Conservation (phyloP, 768 basidiomycete species). For the Agrocybe praecox region DNA sequence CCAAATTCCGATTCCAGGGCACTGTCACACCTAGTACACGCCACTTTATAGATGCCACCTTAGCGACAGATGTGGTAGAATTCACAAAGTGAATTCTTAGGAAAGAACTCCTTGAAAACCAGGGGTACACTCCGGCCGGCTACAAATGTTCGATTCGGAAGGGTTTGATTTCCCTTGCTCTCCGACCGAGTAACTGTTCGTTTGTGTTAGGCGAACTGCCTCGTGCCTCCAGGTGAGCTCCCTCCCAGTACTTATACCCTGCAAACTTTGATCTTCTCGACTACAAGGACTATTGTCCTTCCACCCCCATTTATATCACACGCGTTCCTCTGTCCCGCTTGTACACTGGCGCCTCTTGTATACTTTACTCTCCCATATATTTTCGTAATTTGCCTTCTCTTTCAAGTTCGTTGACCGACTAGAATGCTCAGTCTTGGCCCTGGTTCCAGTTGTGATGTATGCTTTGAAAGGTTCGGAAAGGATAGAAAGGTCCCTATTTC, state of each 20-base stretch:
- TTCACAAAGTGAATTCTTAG: slow-evolving; percentile 5
- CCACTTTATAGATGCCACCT: slow-evolving; percentile 26
- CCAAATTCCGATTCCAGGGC: slow-evolving; percentile 19
- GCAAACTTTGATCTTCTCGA: slow-evolving; percentile 30
- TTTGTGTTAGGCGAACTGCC: slow-evolving; percentile 34
- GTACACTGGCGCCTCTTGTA: slow-evolving; percentile 3
- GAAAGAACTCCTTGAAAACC: slow-evolving; percentile 26
- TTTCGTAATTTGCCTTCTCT: slow-evolving; percentile 23
- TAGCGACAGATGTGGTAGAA: slow-evolving; percentile 24
- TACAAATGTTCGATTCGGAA: slow-evolving; percentile 34
- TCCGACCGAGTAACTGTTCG: slow-evolving; percentile 35
- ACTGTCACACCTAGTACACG: slow-evolving; percentile 1
- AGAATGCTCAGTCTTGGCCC: slow-evolving; percentile 67
- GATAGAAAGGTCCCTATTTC: slow-evolving; percentile 61
- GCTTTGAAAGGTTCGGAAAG: slow-evolving; percentile 62
- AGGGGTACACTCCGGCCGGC: slow-evolving; percentile 31
- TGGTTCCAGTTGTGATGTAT: slow-evolving; percentile 75
- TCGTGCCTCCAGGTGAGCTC: slow-evolving; percentile 37
- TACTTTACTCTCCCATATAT: slow-evolving; percentile 14
- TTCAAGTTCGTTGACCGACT: slow-evolving; percentile 31
- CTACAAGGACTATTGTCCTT: slow-evolving; percentile 36
- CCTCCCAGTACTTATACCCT: slow-evolving; percentile 35
- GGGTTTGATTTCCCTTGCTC: slow-evolving; percentile 27
- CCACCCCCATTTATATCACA: slow-evolving; percentile 25
- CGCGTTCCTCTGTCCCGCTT: slow-evolving; percentile 14